Conservation (phyloP, 768 basidiomycete genomes). For the Dioszegia crocea region DNA sequence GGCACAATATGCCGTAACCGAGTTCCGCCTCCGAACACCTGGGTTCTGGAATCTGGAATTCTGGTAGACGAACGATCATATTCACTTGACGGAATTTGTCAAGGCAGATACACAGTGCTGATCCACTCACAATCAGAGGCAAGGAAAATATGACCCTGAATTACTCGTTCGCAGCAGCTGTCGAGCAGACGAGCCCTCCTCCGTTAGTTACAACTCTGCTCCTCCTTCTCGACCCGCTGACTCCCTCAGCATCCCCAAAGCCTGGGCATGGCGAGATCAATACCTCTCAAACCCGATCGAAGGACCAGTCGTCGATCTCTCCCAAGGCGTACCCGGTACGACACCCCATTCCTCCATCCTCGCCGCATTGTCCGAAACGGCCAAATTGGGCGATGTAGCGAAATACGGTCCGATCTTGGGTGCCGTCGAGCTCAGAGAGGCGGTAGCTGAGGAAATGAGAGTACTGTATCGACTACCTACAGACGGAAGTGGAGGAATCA, state of each 20-base stretch:
- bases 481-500: conserved; percentile 41
- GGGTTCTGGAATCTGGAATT: too few relatives aligned
- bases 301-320: conserved; percentile 61
- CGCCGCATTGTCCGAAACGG: conserved; percentile 54
- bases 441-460: conserved; percentile 63
- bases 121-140: not conserved
- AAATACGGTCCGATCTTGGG: conserved; percentile 64
- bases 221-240: too few relatives aligned
- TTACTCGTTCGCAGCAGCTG: conserved; percentile 13
- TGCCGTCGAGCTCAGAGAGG: conserved; percentile 56
- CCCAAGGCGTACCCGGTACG: conserved; percentile 67
- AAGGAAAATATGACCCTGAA: conserved; percentile 6
- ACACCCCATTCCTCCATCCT: conserved; percentile 60
- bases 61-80: too few relatives aligned
- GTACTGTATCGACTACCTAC: conserved; percentile 55
- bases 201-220: conserved; percentile 11
- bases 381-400: conserved; percentile 52
- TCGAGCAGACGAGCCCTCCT: conserved; percentile 14
- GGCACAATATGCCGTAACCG: too few relatives aligned
- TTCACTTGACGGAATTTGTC: too few relatives aligned
- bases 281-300: conserved; percentile 19
- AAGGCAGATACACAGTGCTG: not conserved
- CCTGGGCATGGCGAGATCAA: conserved; percentile 38
- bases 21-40: too few relatives aligned
- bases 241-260: conserved; percentile 40